These are phyloP conservation scores for Zygoascus flipseniorum DNA, from an alignment of 805 yeast species.

Conservation along the genomic window DNA sequence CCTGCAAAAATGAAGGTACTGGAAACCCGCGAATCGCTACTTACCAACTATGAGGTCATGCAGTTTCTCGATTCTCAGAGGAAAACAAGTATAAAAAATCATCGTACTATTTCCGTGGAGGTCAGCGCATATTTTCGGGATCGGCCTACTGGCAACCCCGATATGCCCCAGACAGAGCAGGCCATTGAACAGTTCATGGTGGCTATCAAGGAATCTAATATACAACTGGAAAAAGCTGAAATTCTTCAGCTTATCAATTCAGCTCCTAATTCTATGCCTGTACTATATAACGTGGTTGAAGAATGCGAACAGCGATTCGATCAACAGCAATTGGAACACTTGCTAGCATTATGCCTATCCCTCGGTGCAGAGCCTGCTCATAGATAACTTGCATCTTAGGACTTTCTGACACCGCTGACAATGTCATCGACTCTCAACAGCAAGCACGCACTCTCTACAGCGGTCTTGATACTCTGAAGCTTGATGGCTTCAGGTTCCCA, in stretches of 20 bases:
- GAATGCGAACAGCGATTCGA: constrained; percentile 83
- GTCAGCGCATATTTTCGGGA: constrained; percentile 32
- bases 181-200: constrained; percentile 34
- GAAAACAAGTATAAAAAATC: constrained; percentile 1
- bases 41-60: constrained; percentile 59
- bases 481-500: constrained; percentile 99
- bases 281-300: constrained; percentile 70
- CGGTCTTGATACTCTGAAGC: constrained; percentile 95
- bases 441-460: constrained; percentile 92
- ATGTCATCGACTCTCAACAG: constrained; percentile 94
- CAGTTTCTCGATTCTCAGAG: constrained; percentile 35
- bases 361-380: constrained; percentile 27
- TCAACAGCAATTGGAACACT: constrained; percentile 54
- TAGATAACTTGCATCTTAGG: constrained; percentile 1
- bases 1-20: constrained; percentile 32
- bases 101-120: constrained; percentile 26
- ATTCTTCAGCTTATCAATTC: constrained; percentile 74
- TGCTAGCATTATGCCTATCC: constrained; percentile 48
- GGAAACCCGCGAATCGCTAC: constrained; percentile 44
- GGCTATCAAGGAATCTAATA: constrained; percentile 34
- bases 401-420: constrained; percentile 83
- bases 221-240: constrained; percentile 70
- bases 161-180: constrained; percentile 27
- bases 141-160: constrained; percentile 31
- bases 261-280: constrained; percentile 73